Base-by-base conservation (phyloP, 2,329 filamentous ascomycete genomes). In the Microdochium paspali region DNA sequence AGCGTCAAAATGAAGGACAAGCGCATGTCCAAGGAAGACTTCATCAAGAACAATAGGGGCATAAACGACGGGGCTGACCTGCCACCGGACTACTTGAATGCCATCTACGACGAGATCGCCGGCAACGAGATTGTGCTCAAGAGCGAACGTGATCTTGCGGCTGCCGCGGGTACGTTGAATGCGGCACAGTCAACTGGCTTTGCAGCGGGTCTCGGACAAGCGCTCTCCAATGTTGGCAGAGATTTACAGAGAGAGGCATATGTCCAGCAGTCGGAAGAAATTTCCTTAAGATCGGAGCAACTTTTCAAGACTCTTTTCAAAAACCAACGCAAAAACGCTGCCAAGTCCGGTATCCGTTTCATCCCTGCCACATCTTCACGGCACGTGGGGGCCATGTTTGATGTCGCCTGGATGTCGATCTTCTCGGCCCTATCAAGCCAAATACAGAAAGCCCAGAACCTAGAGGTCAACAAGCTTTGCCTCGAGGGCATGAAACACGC, bases 391-490 rank as follows among this genome's bases (percentile, higher is more conserved):
- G 90, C 93, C 1, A 98, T 98, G 93, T 97, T 98, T 61, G 90
- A 95, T 58, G 90, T 95, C 23, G 94, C 90, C 0, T 98, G 93
- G 93, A 98, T 97, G 91, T 95, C 91, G 10, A 94, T 96, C 65
- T 85, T 98, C 59, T 97, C 91, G 4, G 90, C 90, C 0, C 76
- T 98, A 24, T 96, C 91, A 1, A 90, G 87, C 45, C 87, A 94
- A 56, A 90, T 93, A 63, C 93, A 97, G 57, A 90, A 95, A 61
- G 86, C 88, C 0, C 87, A 95, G 56, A 96, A 96, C 58, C 73
- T 95, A 4, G 90, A 96, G 55, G 87, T 93, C 15, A 90, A 96
- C 64, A 89, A 84, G 61, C 69, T 95, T 6, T 98, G 93, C 59
- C 85, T 98, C 58, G 91, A 98, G 60, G 93, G 93, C 3, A 89